Percentiles rank a stretch among this genome's conserved stretches.
Evolutionary conservation across 2,329 filamentous ascomycete species (phyloP).

Genomic region (Ilyonectria sp.): DNA sequence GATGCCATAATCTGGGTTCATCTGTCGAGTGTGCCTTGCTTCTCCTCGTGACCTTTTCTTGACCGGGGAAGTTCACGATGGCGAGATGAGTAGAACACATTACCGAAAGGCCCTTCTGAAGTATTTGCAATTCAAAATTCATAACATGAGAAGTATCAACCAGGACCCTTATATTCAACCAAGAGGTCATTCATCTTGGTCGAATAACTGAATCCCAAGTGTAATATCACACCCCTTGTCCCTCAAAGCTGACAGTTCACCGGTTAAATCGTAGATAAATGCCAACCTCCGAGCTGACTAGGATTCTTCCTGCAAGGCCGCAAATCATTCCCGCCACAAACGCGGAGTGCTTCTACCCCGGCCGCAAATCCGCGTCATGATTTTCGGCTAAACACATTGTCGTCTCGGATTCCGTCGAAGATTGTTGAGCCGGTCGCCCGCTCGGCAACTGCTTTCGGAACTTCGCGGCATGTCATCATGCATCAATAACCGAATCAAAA

Average conservation of each 20-base stretch:
- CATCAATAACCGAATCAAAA: neutral
- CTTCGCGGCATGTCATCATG: conserved; percentile 18
- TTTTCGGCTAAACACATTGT: conserved; percentile 24
- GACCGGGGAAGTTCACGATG: neutral
- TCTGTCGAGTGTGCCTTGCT: conserved; percentile 12
- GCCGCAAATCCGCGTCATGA: conserved; percentile 26
- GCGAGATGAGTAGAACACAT: neutral
- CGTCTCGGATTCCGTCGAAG: conserved; percentile 13
- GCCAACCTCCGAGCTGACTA: conserved; percentile 4
- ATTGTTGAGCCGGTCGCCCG: conserved; percentile 15
- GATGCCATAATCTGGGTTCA: conserved; percentile 7
- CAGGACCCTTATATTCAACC: neutral
- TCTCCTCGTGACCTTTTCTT: neutral
- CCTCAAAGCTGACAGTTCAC: conserved; percentile 7
- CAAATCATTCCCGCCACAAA: conserved; percentile 18
- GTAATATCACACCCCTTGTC: neutral
- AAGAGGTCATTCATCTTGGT: too few species aligned
- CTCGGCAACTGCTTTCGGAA: conserved; percentile 24
- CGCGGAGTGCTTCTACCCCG: conserved; percentile 24
- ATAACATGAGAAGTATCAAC: neutral
- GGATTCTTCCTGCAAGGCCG: conserved; percentile 22
- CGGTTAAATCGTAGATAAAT: conserved; percentile 13
- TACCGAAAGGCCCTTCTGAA: neutral
- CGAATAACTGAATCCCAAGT: too few species aligned
- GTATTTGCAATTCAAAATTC: neutral